phyloP scores from a whole-genome alignment of 495 filamentous ascomycete species.

The Penicillium cosmopolitanum region DNA sequence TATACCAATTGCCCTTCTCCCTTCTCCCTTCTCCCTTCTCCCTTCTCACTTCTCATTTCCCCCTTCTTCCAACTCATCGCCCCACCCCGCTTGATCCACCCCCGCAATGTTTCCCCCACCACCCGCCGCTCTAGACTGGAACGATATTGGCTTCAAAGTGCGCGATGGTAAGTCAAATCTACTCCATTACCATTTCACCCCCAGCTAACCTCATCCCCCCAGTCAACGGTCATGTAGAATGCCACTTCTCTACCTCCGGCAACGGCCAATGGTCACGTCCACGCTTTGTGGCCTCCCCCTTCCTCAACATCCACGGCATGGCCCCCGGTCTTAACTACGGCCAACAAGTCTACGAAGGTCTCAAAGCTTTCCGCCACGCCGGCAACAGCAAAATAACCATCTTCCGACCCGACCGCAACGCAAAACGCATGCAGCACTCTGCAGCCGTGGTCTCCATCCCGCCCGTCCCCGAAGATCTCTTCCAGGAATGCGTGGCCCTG shows the following conservation, averaged over 20 bases:
- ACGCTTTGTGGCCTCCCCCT: slow-evolving; percentile 74
- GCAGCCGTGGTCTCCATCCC: slow-evolving; percentile 81
- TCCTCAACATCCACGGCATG: slow-evolving; percentile 85
- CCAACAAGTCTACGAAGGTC: slow-evolving; percentile 90
- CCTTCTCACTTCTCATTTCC: background rate
- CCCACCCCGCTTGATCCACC: slow-evolving; percentile 7
- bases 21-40: background rate
- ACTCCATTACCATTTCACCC: background rate
- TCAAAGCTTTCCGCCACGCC: slow-evolving; percentile 83
- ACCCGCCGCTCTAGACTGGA: slow-evolving; percentile 80
- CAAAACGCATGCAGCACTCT: slow-evolving; percentile 76
- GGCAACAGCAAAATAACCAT: slow-evolving; percentile 64
- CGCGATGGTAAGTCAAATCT: slow-evolving; percentile 68
- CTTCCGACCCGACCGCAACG: slow-evolving; percentile 83
- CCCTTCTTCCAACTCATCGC: background rate
- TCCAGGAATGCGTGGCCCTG: slow-evolving; percentile 71
- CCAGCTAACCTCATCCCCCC: background rate
- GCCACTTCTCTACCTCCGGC: slow-evolving; percentile 41
- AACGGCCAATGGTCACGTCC: slow-evolving; percentile 68
- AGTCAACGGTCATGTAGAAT: slow-evolving; percentile 43
- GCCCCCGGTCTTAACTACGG: slow-evolving; percentile 90
- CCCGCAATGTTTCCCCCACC: slow-evolving; percentile 71
- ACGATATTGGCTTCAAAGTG: slow-evolving; percentile 85
- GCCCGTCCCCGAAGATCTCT: slow-evolving; percentile 69
- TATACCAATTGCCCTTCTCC: background rate